These are phyloP conservation scores for Talaromyces adpressus DNA, from an alignment of 495 filamentous ascomycete genomes.

Conservation along the genomic window DNA sequence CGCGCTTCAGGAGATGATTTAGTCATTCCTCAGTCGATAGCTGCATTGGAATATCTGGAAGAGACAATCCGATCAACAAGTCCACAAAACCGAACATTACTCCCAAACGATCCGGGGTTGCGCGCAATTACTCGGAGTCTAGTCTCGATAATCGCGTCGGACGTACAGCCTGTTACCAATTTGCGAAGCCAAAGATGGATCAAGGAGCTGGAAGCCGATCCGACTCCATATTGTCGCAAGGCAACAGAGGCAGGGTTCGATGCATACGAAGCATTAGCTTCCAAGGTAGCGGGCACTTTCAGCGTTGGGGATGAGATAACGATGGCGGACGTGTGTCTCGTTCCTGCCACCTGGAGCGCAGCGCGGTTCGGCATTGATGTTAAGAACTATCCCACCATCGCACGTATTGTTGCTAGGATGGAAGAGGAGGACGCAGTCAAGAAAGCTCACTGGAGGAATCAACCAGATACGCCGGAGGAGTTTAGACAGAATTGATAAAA, in stretches of 20 bases:
- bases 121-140: conserved; percentile 37
- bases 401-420: conserved; percentile 28
- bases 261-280: conserved; percentile 37
- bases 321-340: conserved; percentile 45
- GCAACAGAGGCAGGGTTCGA: conserved; percentile 33
- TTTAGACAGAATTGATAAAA: conserved; percentile 17
- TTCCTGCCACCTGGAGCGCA: conserved; percentile 45
- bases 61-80: conserved; percentile 28
- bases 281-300: conserved; percentile 30
- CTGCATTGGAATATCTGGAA: conserved; percentile 48
- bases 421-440: conserved; percentile 30
- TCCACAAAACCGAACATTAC: conserved; percentile 17
- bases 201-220: conserved; percentile 27
- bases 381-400: conserved; percentile 27
- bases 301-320: conserved; percentile 44
- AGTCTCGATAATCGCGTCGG: conserved; percentile 38
- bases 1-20: conserved; percentile 14
- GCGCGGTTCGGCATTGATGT: conserved; percentile 42
- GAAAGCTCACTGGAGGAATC: conserved; percentile 37
- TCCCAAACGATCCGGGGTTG: conserved; percentile 26
- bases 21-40: conserved; percentile 43
- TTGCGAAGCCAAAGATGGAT: conserved; percentile 37
- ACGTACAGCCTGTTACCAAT: conserved; percentile 47
- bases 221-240: conserved; percentile 12
- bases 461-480: conserved; percentile 43